A percentile compares a stretch with the other conserved stretches of the same genome.
Evolutionary conservation across 345 rosid genomes (phyloP).

Genomic region (Camelina sativa): DNA sequence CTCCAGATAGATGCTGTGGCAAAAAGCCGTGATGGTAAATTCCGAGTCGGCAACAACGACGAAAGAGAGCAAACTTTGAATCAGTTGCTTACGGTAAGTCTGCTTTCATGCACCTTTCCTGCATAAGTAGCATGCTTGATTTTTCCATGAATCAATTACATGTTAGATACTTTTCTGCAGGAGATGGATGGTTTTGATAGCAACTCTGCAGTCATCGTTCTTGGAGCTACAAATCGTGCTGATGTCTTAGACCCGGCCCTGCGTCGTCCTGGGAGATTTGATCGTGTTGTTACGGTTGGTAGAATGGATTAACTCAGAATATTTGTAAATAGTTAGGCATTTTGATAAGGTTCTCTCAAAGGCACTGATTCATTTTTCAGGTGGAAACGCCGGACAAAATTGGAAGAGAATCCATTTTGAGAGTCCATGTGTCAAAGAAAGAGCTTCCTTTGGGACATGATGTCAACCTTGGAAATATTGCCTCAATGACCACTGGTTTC

Average conservation of each 20-base stretch:
- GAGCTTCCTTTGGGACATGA: conserved; percentile 83
- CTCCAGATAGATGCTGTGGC: conserved; percentile 98
- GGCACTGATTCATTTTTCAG: conserved; percentile 45
- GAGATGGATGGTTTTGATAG: conserved; percentile 99
- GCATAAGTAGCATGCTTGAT: neutral
- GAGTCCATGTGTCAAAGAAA: conserved; percentile 78
- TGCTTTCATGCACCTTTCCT: conserved; percentile 15
- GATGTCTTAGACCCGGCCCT: conserved; percentile 97
- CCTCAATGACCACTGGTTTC: conserved; percentile 97
- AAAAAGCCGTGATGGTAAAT: conserved; percentile 95
- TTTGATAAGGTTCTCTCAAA: conserved; percentile 1
- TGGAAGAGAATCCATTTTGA: conserved; percentile 93
- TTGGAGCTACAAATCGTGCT: conserved; percentile 97
- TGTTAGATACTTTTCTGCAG: conserved; percentile 49
- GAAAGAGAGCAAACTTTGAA: conserved; percentile 99
- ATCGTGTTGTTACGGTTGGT: conserved; percentile 91
- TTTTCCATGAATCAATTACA: conserved; percentile 4
- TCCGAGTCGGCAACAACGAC: conserved; percentile 82
- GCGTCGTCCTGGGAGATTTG: conserved; percentile 97
- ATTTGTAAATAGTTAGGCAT: conserved; percentile 1
- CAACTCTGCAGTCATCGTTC: conserved; percentile 91
- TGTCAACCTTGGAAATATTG: conserved; percentile 75
- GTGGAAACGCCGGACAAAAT: conserved; percentile 92
- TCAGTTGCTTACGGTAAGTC: conserved; percentile 88
- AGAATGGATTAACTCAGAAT: conserved; percentile 28